Evolutionary conservation across 2,329 filamentous ascomycete genomes (phyloP).

Genomic region (Ceratocystis huliohia): DNA sequence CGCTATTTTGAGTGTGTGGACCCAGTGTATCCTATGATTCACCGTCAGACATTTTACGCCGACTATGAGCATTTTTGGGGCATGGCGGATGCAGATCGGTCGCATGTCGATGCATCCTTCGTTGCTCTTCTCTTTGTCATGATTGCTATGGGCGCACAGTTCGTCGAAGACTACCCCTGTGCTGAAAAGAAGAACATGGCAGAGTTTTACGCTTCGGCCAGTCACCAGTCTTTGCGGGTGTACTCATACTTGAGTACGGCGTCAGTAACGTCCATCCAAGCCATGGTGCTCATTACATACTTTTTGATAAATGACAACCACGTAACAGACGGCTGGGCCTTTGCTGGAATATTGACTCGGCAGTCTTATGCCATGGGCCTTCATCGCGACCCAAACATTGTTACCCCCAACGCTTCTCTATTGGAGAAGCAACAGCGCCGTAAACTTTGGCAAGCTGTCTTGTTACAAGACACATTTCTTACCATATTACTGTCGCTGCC

Average conservation of each 20-base stretch:
- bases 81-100: conserved; percentile 43
- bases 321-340: conserved; percentile 70
- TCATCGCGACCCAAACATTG: conserved; percentile 66
- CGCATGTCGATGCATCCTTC: conserved; percentile 51
- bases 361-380: conserved; percentile 74
- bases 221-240: conserved; percentile 63
- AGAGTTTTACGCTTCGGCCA: conserved; percentile 69
- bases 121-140: conserved; percentile 64
- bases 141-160: conserved; percentile 66
- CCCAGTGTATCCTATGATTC: conserved; percentile 69
- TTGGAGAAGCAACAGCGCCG: conserved; percentile 68
- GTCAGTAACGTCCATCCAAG: conserved; percentile 59
- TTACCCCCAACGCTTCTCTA: conserved; percentile 49
- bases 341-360: conserved; percentile 62
- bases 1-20: conserved; percentile 61
- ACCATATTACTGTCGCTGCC: conserved; percentile 66
- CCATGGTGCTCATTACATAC: conserved; percentile 69
- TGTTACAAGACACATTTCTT: conserved; percentile 70
- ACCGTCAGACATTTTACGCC: conserved; percentile 60
- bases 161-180: conserved; percentile 47
- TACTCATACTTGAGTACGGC: conserved; percentile 66
- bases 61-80: conserved; percentile 73
- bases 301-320: conserved; percentile 81
- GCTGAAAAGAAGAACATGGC: conserved; percentile 59
- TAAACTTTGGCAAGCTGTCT: conserved; percentile 71